Evolutionary conservation across 208 protist species (phyloP).

Genomic region (Leptomonas seymouri): DNA sequence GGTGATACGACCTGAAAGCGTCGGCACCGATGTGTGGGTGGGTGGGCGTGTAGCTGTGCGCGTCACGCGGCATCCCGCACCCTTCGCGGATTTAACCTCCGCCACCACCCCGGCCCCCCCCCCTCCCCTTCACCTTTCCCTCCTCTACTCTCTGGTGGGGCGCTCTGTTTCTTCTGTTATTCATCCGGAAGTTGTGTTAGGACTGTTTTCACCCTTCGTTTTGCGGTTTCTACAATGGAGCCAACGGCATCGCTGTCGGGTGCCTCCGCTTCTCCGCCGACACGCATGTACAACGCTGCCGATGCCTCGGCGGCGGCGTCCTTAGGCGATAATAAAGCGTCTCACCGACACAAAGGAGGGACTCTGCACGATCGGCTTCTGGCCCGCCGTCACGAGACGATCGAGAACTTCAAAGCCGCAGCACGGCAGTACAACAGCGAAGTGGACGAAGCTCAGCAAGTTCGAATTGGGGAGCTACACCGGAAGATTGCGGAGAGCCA

Average conservation of each 20-base stretch:
- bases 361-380: constrained; percentile 43
- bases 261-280: not conserved
- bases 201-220: not conserved
- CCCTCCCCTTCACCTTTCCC: no score
- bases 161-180: no score
- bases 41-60: no score
- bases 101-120: no score
- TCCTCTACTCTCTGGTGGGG: no score
- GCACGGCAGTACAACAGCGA: constrained; percentile 49
- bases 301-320: not conserved
- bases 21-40: no score
- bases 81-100: no score
- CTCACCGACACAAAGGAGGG: constrained; percentile 1
- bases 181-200: not conserved
- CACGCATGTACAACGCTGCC: not conserved
- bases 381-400: constrained; percentile 43
- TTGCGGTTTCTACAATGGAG: not conserved
- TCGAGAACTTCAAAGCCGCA: constrained; percentile 46
- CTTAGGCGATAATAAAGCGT: not conserved
- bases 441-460: constrained; percentile 56
- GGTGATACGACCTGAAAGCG: no score
- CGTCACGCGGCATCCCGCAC: no score
- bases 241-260: not conserved
- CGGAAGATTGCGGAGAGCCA: constrained; percentile 48
- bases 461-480: constrained; percentile 54